phyloP scores from a whole-genome alignment of 345 rosid genomes.

The Citrus australasica region DNA sequence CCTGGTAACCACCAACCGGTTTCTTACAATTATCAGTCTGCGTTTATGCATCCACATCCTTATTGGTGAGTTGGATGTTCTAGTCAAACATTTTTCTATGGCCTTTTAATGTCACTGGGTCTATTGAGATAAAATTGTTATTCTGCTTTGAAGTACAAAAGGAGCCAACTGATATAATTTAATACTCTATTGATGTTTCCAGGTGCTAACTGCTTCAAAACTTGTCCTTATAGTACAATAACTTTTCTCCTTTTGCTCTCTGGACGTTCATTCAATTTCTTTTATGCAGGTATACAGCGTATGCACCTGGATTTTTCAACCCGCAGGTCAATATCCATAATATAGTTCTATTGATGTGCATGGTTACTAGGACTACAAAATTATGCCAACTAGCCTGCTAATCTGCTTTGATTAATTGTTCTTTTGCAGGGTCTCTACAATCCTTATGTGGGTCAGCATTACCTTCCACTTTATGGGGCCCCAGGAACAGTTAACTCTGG shows the following conservation, averaged over 20 bases:
- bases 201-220: neutral
- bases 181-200: neutral
- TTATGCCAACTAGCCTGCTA: neutral
- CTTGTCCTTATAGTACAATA: neutral
- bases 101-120: neutral
- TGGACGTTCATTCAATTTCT: conserved; percentile 10
- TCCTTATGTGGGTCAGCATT: conserved; percentile 33
- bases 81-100: neutral
- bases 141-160: neutral
- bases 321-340: conserved; percentile 27
- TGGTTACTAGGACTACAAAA: neutral
- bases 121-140: too few species aligned
- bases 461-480: conserved; percentile 24
- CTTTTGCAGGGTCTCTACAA: conserved; percentile 24
- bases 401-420: neutral
- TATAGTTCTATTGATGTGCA: neutral
- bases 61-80: conserved; percentile 24
- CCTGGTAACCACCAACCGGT: conserved; percentile 16
- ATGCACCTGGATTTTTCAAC: conserved; percentile 28
- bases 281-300: conserved; percentile 31
- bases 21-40: conserved; percentile 27
- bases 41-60: conserved; percentile 22
- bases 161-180: neutral
- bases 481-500: conserved; percentile 22
- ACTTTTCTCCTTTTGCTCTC: neutral